phyloP scores from a whole-genome alignment of 805 yeast species.

The Candida methanosorbosa region DNA sequence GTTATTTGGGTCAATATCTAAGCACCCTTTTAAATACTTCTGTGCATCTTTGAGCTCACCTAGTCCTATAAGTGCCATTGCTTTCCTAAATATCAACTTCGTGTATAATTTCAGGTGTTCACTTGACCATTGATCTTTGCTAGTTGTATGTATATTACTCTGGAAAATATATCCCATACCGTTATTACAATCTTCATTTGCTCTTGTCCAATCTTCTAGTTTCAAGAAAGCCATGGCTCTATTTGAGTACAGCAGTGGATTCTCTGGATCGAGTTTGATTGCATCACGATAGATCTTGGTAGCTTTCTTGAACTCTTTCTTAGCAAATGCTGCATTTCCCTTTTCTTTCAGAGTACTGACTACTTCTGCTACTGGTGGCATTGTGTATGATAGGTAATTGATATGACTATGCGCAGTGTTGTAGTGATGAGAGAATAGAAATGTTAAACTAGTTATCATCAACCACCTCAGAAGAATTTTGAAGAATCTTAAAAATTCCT shows the following conservation, averaged over 20 bases:
- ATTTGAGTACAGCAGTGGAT: conserved; percentile 57
- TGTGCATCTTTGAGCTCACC: conserved; percentile 19
- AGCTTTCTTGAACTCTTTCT: conserved; percentile 39
- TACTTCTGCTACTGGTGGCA: not conserved
- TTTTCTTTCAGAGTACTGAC: conserved; percentile 25
- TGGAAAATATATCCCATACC: conserved; percentile 31
- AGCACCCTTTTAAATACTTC: conserved; percentile 26
- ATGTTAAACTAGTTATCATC: no score
- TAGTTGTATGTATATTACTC: no score
- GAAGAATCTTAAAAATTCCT: no score
- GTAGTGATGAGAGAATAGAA: no score
- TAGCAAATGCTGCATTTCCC: conserved; percentile 48
- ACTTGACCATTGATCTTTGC: no score
- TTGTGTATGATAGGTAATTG: no score
- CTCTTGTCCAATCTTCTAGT: conserved; percentile 37
- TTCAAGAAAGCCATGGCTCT: conserved; percentile 59
- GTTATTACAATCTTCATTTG: conserved; percentile 37
- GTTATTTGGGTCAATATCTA: conserved; percentile 34
- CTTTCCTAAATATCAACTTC: conserved; percentile 46
- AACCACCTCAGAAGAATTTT: no score
- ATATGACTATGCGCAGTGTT: no score
- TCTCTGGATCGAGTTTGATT: conserved; percentile 34
- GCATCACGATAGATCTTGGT: conserved; percentile 49
- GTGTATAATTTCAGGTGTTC: conserved; percentile 26
- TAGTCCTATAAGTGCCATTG: conserved; percentile 29